Evolutionary conservation across 352 stramenopile species (phyloP).

Genomic region (Vaucheria bursata): DNA sequence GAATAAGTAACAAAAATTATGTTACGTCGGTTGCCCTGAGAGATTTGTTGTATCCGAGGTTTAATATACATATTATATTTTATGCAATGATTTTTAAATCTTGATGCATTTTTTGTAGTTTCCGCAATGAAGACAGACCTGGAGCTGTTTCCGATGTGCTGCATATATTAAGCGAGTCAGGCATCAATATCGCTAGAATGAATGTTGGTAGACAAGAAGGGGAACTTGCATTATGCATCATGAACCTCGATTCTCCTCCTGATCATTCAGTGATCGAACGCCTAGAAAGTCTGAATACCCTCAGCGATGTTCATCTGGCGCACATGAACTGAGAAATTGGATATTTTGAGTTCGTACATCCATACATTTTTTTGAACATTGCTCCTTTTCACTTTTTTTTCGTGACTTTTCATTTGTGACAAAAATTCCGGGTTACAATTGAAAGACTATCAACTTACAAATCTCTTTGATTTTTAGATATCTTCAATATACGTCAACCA

Average conservation of each 20-base stretch:
- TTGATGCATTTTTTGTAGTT: background rate
- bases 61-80: slow-evolving; percentile 4
- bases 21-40: background rate
- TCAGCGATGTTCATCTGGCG: too few relatives aligned
- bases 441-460: too few relatives aligned
- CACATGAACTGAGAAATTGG: too few relatives aligned
- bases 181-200: slow-evolving; percentile 49
- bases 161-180: slow-evolving; percentile 30
- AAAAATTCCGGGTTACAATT: too few relatives aligned
- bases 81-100: background rate
- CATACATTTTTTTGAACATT: too few relatives aligned
- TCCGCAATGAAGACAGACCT: slow-evolving; percentile 46
- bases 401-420: too few relatives aligned
- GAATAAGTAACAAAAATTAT: background rate
- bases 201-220: slow-evolving; percentile 46
- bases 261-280: slow-evolving; percentile 24
- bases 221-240: slow-evolving; percentile 49
- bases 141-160: slow-evolving; percentile 47
- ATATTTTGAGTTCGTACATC: too few relatives aligned
- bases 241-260: slow-evolving; percentile 45
- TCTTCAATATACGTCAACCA: too few relatives aligned
- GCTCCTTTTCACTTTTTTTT: too few relatives aligned
- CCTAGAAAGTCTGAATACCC: slow-evolving; percentile 40
- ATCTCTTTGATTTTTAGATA: too few relatives aligned
- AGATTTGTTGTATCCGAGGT: too few relatives aligned